Evolutionary conservation across 2,329 filamentous ascomycete species (phyloP).

Genomic region (Colletotrichum falcatum): DNA sequence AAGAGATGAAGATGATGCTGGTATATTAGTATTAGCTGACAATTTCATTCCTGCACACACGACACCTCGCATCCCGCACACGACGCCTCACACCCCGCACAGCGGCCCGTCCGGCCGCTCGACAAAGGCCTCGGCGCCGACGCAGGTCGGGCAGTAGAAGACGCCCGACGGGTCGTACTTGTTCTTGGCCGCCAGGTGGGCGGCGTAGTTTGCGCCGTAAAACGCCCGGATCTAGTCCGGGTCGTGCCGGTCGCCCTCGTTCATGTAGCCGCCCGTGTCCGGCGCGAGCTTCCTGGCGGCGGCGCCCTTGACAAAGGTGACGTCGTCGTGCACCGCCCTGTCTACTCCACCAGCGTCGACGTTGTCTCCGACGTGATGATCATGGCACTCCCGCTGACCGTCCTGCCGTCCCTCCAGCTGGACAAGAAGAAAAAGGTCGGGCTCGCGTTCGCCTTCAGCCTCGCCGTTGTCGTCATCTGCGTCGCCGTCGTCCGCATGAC

Average conservation of each 20-base stretch:
- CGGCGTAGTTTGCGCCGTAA: conserved; percentile 50
- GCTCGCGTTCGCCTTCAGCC: conserved; percentile 42
- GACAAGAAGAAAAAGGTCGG: conserved; percentile 42
- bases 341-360: conserved; percentile 41
- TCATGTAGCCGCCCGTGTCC: conserved; percentile 56
- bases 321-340: conserved; percentile 43
- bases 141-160: conserved; percentile 54
- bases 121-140: conserved; percentile 51
- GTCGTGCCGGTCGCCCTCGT: conserved; percentile 55
- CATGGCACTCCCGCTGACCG: conserved; percentile 42
- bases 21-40: too few species aligned
- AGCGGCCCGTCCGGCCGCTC: conserved; percentile 45
- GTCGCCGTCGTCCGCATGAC: conserved; percentile 44
- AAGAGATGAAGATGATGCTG: too few species aligned
- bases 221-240: conserved; percentile 49
- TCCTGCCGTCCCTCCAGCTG: conserved; percentile 40
- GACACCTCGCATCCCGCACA: background rate
- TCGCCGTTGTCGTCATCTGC: conserved; percentile 44
- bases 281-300: conserved; percentile 52
- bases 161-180: conserved; percentile 49
- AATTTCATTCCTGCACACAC: too few species aligned
- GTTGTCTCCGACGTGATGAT: conserved; percentile 41
- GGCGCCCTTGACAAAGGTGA: conserved; percentile 47
- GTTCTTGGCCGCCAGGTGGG: conserved; percentile 49
- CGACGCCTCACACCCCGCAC: conserved; percentile 13